Evolutionary conservation across 1,284 basidiomycete species (phyloP).

Genomic region (Cystobasidium pallidum): DNA sequence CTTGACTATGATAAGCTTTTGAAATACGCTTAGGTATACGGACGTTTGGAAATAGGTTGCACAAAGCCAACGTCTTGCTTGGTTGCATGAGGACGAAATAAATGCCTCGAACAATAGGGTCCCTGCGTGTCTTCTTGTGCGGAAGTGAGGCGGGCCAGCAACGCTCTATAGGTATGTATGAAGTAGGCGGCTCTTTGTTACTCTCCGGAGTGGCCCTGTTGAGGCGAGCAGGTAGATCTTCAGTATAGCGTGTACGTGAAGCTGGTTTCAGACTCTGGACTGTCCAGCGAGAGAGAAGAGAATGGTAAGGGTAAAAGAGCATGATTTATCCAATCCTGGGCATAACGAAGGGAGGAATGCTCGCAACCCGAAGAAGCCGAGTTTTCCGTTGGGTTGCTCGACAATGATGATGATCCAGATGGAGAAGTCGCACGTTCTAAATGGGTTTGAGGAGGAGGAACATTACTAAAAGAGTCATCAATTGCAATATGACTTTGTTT

Average conservation of each 20-base stretch:
- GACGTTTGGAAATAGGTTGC: too few species aligned
- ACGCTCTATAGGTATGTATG: too few species aligned
- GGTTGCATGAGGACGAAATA: conserved; percentile 2
- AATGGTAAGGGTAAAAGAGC: neutral
- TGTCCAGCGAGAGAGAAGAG: neutral
- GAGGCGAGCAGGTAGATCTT: neutral
- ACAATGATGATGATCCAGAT: neutral
- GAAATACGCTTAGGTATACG: neutral
- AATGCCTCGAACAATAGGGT: neutral
- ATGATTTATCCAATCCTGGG: neutral
- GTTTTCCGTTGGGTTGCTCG: neutral
- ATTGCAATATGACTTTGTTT: conserved; percentile 14
- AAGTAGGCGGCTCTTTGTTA: too few species aligned
- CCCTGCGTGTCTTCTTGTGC: too few species aligned
- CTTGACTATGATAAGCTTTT: too few species aligned
- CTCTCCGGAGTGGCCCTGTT: too few species aligned
- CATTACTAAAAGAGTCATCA: conserved; percentile 1
- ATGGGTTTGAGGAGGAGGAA: neutral
- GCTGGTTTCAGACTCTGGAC: neutral
- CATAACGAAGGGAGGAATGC: neutral
- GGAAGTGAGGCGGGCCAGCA: too few species aligned
- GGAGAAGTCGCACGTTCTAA: neutral
- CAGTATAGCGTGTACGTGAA: neutral
- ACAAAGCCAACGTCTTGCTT: too few species aligned
- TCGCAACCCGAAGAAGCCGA: neutral